Base-by-base conservation (phyloP, 768 basidiomycete genomes). In the Tremella yokohamensis region DNA sequence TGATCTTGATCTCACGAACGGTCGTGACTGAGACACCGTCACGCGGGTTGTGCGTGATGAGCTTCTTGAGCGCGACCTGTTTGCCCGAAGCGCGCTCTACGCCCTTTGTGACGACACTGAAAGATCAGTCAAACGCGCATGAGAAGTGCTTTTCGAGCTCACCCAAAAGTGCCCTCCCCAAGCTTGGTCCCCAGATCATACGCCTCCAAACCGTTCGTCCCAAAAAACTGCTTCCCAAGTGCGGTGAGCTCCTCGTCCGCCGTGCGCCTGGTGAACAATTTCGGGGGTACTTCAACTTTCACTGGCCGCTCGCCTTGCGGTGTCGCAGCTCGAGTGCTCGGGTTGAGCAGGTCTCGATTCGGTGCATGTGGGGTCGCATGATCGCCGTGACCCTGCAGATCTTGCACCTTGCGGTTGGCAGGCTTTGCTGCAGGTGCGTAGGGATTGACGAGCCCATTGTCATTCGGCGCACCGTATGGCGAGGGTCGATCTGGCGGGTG, bases 111-210 rank as follows among this genome's bases (percentile, higher is more conserved):
- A 96, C 91, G 75, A 93, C 91, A 40, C 90, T 72, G 40, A 13
- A 54, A 34, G 72, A 58, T 20, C 25, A 44, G 40, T 26, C 4
- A 20, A 22, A 26, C 50, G 40, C 58, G 29, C 53, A 52, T 61
- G 11, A 51, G 56, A 34, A 50, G 52, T 15, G 38, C 16, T 8
- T 8, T 34, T 2, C 3, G 42, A 84, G 29, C 87, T 47, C 75
- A 90, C 87, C 93, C 94, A 76, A 98, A 98, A 24, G 94, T 98
- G 3, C 94, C 94, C 76, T 97, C 94, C 38, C 94, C 94, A 15
- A 98, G 79, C 77, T 97, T 96, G 2, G 85, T 87, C 40, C 87
- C 86, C 13, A 85, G 80, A 55, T 86, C 84, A 73, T 96, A 97
- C 63, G 89, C 88, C 15, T 78, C 78, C 62, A 92, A 83, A 55